phyloP scores from a whole-genome alignment of 306 rosid genomes.

The Cucumis hystrix region DNA sequence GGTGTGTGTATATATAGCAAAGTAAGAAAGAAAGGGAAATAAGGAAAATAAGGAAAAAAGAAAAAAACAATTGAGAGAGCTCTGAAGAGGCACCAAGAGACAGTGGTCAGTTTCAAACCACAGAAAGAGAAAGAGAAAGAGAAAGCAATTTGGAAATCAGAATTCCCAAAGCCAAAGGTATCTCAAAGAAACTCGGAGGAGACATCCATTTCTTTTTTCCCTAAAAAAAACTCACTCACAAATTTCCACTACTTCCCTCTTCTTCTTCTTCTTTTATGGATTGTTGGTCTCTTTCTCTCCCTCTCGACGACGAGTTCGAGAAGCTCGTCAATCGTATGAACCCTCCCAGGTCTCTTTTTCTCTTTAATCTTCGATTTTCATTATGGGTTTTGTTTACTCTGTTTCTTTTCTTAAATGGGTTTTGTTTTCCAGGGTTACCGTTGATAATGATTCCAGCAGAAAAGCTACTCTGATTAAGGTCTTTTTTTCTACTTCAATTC shows the following conservation, averaged over 20 bases:
- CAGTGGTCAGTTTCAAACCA: constrained; percentile 10
- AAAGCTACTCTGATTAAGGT: constrained; percentile 80
- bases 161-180: constrained; percentile 18
- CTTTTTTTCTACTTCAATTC: neutral
- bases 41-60: too few species aligned
- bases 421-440: constrained; percentile 58
- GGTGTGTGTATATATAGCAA: too few species aligned
- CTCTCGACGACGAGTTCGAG: constrained; percentile 59
- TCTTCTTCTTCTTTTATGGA: constrained; percentile 31
- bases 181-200: constrained; percentile 8
- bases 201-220: neutral
- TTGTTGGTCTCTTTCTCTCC: constrained; percentile 54
- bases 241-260: neutral
- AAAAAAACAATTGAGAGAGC: constrained; percentile 31
- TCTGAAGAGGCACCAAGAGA: constrained; percentile 36
- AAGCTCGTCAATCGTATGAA: constrained; percentile 81
- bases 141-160: constrained; percentile 10
- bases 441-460: constrained; percentile 58
- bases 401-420: constrained; percentile 14
- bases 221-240: neutral
- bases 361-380: neutral
- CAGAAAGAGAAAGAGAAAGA: neutral
- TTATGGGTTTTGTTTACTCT: neutral
- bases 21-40: too few species aligned
- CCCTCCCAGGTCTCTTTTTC: constrained; percentile 63